Evolutionary conservation across 1,139 yeast species (phyloP).

Genomic region (Protomyces pachydermus): DNA sequence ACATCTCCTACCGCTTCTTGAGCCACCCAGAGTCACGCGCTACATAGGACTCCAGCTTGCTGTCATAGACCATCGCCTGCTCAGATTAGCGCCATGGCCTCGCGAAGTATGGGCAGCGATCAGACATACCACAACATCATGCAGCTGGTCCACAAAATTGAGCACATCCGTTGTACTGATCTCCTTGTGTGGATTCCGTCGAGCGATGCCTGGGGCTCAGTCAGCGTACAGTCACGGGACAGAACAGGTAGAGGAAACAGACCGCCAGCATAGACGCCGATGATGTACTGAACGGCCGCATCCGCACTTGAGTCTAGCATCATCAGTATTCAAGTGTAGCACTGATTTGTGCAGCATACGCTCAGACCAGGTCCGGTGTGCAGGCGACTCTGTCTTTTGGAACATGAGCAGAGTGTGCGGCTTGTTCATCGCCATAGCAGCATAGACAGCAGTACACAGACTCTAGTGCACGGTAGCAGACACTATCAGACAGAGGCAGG

Average conservation of each 20-base stretch:
- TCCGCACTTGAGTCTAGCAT: not conserved
- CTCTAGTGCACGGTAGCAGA: not conserved
- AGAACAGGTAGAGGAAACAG: not conserved
- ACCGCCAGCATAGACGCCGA: conserved; percentile 7
- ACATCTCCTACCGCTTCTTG: conserved; percentile 6
- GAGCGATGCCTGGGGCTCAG: conserved; percentile 6
- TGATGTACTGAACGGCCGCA: conserved; percentile 12
- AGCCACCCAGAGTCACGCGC: conserved; percentile 17
- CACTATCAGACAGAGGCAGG: not conserved
- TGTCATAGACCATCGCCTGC: conserved; percentile 20
- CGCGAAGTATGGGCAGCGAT: not conserved
- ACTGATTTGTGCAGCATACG: not conserved
- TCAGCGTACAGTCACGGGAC: not conserved
- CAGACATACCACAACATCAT: conserved; percentile 13
- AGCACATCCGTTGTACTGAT: conserved; percentile 1
- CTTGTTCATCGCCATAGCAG: conserved; percentile 1
- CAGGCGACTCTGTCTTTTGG: not conserved
- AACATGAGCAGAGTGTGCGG: conserved; percentile 13
- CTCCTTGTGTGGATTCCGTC: conserved; percentile 4
- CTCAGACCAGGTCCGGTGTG: conserved; percentile 9
- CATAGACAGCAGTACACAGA: not conserved
- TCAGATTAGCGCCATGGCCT: not conserved
- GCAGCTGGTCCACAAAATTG: conserved; percentile 13
- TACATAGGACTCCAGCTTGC: not conserved
- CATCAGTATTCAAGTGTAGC: not conserved